Base-by-base conservation (phyloP, 352 stramenopile species). In the Pythium rishiriense region DNA sequence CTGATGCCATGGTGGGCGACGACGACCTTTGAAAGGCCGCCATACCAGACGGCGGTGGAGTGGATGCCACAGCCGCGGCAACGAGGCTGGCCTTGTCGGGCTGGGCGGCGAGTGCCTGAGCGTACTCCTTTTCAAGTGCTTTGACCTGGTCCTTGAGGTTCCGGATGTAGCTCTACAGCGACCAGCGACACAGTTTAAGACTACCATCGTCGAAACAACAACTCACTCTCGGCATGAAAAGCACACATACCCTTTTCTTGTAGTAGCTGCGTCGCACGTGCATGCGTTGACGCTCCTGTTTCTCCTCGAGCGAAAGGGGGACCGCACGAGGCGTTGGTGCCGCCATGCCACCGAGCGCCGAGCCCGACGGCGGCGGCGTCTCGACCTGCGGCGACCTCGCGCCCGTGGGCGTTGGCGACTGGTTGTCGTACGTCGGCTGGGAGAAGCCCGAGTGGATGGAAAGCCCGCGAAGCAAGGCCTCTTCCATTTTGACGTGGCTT, bases 271-370 rank as follows among this genome's bases (percentile, higher is more conserved):
- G 72, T 2, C 67, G 65, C 43, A 89, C 82, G 58, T 89, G 73
- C 60, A 81, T 66, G n/a, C 79, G 78, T 64, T 91, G 80, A 10
- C 78, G 76, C 57, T 72, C 75, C n/a, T 82, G 76, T 46, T 79
- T 79, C 42, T 83, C 62, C 51, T 83, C 72, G 49, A 53, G 39
- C 26, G 72, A 79, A 19, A 76, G 43, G 14, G 61, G 65, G 25
- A 55, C 50, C 22, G 57, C 45, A 17, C 50, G 64, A 1, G 49
- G 56, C 19, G 47, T 50, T 4, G 63, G 26, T 4, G 51, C 31
- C 21, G 42, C 19, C 14, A 58, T 31, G 37, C 28, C 22, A 31
- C 21, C 52, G 39, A 49, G 58, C 31, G 14, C 3, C 3, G 12
- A 24, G 25, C 26, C 24, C 10, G 53, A 47, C 1, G 50, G 63